Base-by-base conservation (phyloP, 1,139 yeast genomes). In the Pichia kudriavzevii region DNA sequence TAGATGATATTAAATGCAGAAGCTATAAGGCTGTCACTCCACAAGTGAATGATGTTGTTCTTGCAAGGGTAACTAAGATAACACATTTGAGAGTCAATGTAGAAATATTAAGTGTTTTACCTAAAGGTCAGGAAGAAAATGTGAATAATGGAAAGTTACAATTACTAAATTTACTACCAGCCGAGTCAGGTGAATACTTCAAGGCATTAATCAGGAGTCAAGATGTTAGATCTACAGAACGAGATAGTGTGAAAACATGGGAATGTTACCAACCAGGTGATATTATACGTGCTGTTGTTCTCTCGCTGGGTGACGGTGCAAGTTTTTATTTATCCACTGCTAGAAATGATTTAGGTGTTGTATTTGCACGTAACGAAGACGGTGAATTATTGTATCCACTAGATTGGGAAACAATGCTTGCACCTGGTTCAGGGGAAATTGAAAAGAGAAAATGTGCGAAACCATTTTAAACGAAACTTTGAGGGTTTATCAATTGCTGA, bases 351-450 rank as follows among this genome's bases (percentile, higher is more conserved):
- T 66, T 88, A 34, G 99, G 99, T 2, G 98, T 91, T 3, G 78
- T 93, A 2, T 83, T 88, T 57, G 97, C 98, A 8, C 76, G 69
- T 47, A 69, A 67, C 40, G 82, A 87, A 9, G 73, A 79, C 8
- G 96, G 95, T 2, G 77, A 73, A 32, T 63, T 79, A 42, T 78
- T 93, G 91, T 81, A 78, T 49, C 94, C 98, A 3, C 60, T 87
- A 25, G 97, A 91, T 60, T 93, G 98, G 97, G 88, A 87, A 59
- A 82, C 87, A 9, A 91, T 93, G 97, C 70, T 81, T 31, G 77
- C 84, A 44, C 76, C 79, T 4, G 64, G 61, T 28, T 75, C 87
- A 4, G 96, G 96, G 1, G 71, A 69, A 15, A 60, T 75, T 18
- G 97, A 88, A 53, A 66, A 67, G 49, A 69, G 98, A 41, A 93